Percentiles rank a stretch among this genome's conserved stretches.
These are phyloP conservation scores for Suillus cothurnatus DNA, from an alignment of 768 basidiomycete genomes.

Conservation along the genomic window DNA sequence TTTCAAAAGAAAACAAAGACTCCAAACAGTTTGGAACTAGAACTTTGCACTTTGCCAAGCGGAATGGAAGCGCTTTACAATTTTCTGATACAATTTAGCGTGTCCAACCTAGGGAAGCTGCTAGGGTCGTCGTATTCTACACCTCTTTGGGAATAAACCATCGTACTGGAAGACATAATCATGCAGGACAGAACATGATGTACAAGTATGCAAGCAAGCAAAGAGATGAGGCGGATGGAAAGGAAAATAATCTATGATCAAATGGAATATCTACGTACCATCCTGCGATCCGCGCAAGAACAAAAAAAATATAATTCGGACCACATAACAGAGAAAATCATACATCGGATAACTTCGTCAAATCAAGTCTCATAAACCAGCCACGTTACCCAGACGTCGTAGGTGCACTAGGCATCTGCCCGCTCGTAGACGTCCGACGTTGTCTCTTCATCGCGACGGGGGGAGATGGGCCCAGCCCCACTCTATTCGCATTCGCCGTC, in stretches of 20 bases:
- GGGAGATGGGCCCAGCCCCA: constrained; percentile 19
- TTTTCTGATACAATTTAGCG: constrained; percentile 8
- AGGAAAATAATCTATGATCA: constrained; percentile 35
- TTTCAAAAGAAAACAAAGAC: background rate
- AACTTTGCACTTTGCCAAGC: background rate
- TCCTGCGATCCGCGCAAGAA: constrained; percentile 36
- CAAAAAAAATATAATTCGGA: constrained; percentile 29
- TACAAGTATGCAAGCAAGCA: constrained; percentile 23
- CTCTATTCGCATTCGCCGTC: constrained; percentile 35
- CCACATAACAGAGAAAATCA: constrained; percentile 17
- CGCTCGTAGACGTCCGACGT: constrained; percentile 70
- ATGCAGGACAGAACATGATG: constrained; percentile 18
- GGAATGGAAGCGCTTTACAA: background rate
- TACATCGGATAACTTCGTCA: background rate
- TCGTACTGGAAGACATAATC: constrained; percentile 32
- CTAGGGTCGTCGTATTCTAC: constrained; percentile 28
- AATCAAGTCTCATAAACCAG: constrained; percentile 10
- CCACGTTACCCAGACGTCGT: constrained; percentile 25
- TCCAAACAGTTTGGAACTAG: background rate
- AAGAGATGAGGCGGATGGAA: constrained; percentile 16
- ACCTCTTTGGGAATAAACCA: constrained; percentile 28
- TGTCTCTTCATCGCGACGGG: constrained; percentile 71
- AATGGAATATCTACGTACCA: constrained; percentile 33
- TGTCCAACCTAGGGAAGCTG: constrained; percentile 7
- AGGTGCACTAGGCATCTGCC: constrained; percentile 43